Percentiles rank a stretch among this genome's conserved stretches.
Evolutionary conservation across 2,329 filamentous ascomycete species (phyloP).

Genomic region (Coniochaeta pulveracea): DNA sequence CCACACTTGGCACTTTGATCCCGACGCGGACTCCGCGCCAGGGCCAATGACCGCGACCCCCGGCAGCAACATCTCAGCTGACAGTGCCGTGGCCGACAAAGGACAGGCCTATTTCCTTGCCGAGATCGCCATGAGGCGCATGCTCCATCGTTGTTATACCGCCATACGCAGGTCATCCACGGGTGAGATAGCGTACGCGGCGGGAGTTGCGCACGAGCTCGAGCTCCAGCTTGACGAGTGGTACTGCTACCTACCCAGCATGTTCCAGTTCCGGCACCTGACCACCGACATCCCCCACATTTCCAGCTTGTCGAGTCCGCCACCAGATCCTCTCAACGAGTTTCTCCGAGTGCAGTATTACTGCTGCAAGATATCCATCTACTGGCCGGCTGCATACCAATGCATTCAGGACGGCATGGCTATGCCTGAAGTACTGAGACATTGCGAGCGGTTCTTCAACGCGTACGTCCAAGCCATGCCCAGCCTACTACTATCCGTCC

Average conservation of each 20-base stretch:
- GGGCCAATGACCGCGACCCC: background rate
- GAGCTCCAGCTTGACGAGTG: conserved; percentile 21
- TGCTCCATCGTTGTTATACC: conserved; percentile 19
- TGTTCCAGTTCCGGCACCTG: conserved; percentile 14
- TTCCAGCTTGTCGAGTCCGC: background rate
- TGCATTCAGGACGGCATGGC: conserved; percentile 1
- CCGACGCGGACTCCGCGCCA: background rate
- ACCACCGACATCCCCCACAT: background rate
- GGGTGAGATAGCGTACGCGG: conserved; percentile 13
- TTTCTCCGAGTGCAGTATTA: conserved; percentile 16
- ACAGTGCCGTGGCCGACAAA: conserved; percentile 6
- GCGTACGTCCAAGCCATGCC: conserved; percentile 1
- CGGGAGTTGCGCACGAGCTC: conserved; percentile 18
- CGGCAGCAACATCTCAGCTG: conserved; percentile 4
- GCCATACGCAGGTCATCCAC: conserved; percentile 11
- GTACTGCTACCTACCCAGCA: conserved; percentile 18
- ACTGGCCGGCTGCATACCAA: conserved; percentile 16
- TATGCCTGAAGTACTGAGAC: background rate
- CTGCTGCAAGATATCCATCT: conserved; percentile 16
- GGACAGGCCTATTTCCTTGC: conserved; percentile 17
- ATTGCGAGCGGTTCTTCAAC: conserved; percentile 2
- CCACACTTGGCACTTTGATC: conserved; percentile 13
- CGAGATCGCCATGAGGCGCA: conserved; percentile 21
- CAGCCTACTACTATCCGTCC: background rate
- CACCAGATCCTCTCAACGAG: background rate